These are phyloP conservation scores for Arabidopsis lyrata DNA, from an alignment of 441 rosid genomes.

Conservation along the genomic window DNA sequence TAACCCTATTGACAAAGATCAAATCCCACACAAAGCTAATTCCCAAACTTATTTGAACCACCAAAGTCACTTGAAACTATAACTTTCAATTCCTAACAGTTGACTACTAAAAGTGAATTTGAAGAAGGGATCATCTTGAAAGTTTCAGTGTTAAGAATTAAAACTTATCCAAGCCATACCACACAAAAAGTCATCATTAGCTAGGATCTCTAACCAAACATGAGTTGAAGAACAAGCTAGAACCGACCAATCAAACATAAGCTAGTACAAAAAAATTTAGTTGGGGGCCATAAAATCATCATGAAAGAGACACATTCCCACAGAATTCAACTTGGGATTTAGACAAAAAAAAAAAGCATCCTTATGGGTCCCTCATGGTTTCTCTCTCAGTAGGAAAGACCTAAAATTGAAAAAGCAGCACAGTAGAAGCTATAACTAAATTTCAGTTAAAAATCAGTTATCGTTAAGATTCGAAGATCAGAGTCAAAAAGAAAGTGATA, in stretches of 20 bases:
- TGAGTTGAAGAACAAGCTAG: slow-evolving; percentile 2
- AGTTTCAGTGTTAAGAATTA: neutral
- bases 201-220: slow-evolving; percentile 22
- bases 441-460: slow-evolving; percentile 41
- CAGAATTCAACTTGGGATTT: slow-evolving; percentile 12
- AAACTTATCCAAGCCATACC: slow-evolving; percentile 11
- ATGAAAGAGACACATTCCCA: slow-evolving; percentile 41
- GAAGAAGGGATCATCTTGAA: slow-evolving; percentile 13
- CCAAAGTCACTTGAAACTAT: slow-evolving; percentile 11
- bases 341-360: slow-evolving; percentile 24
- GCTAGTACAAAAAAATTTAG: slow-evolving; percentile 8
- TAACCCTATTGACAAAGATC: neutral
- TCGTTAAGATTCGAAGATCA: slow-evolving; percentile 24
- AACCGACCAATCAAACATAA: slow-evolving; percentile 28
- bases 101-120: slow-evolving; percentile 21
- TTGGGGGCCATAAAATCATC: slow-evolving; percentile 34
- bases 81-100: slow-evolving; percentile 22
- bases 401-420: slow-evolving; percentile 21
- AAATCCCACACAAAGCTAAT: neutral
- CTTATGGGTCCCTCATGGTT: slow-evolving; percentile 44
- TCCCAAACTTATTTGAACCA: slow-evolving; percentile 8
- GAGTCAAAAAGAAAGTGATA: slow-evolving; percentile 30
- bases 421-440: slow-evolving; percentile 31
- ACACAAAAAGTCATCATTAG: slow-evolving; percentile 15
- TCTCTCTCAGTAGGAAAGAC: slow-evolving; percentile 17